Conservation (phyloP, 2,329 filamentous ascomycete species). For the Talaromyces sp. region DNA sequence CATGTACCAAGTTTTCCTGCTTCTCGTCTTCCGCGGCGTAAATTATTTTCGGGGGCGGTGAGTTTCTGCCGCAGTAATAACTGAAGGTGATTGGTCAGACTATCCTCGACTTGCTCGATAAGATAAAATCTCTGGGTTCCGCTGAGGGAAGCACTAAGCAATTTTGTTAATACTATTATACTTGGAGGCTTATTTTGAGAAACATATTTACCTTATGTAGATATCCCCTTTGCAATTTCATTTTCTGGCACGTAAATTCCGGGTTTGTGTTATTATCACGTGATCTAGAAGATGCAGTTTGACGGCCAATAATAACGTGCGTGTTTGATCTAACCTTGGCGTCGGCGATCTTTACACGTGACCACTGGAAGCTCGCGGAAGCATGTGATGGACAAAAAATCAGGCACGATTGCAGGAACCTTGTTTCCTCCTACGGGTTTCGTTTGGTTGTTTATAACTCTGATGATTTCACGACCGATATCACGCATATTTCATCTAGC, state of each 20-base stretch:
- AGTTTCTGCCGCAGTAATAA: conserved; percentile 4
- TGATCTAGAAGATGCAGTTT: background rate
- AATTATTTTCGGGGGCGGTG: conserved; percentile 10
- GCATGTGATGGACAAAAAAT: background rate
- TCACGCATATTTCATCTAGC: background rate
- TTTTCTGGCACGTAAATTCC: background rate
- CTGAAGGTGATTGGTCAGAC: conserved; percentile 1
- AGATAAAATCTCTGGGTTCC: background rate
- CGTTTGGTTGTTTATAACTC: background rate
- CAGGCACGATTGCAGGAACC: background rate
- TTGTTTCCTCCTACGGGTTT: background rate
- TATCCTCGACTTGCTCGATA: conserved; percentile 3
- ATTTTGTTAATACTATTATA: background rate
- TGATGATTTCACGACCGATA: background rate
- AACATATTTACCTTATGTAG: background rate
- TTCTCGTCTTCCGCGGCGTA: background rate
- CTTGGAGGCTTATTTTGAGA: too few species aligned
- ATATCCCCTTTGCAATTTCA: background rate
- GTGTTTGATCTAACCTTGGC: too few species aligned
- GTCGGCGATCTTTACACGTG: background rate
- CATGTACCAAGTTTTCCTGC: background rate
- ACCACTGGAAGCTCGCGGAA: conserved; percentile 4
- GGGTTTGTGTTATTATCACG: background rate
- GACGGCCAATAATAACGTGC: too few species aligned
- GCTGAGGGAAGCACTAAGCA: background rate